A percentile compares a stretch with the other conserved stretches of the same genome.
Evolutionary conservation across 1,139 yeast genomes (phyloP).

Genomic region (Suhomyces bokatorum): DNA sequence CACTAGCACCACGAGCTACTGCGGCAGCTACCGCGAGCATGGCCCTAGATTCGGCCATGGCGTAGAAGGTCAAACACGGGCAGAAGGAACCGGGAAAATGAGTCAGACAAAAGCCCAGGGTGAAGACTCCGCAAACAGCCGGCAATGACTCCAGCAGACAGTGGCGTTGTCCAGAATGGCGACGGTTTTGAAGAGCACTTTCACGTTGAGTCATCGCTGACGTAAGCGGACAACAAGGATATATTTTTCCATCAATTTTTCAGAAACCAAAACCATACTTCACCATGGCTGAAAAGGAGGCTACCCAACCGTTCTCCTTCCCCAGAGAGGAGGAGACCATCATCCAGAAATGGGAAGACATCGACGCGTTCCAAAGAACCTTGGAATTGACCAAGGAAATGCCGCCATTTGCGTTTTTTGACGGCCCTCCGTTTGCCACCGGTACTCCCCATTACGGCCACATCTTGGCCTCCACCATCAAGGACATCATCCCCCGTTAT

Average conservation of each 20-base stretch:
- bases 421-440: conserved; percentile 99
- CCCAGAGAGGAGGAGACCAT: conserved; percentile 87
- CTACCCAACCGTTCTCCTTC: conserved; percentile 54
- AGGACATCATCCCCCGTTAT: conserved; percentile 95
- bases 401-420: conserved; percentile 90
- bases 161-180: no score
- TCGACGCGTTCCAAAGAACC: conserved; percentile 89
- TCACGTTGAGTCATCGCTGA: conserved; percentile 6
- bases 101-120: no score
- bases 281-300: conserved; percentile 35
- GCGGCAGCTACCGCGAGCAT: neutral
- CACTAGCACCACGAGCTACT: neutral
- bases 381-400: conserved; percentile 79
- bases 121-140: no score
- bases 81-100: neutral
- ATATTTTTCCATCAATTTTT: conserved; percentile 1
- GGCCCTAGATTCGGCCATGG: conserved; percentile 1
- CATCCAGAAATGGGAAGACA: conserved; percentile 78
- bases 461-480: conserved; percentile 91
- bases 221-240: neutral
- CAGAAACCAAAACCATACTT: neutral
- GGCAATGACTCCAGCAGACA: no score
- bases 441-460: conserved; percentile 99
- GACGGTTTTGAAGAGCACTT: neutral
- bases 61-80: neutral